Evolutionary conservation across 2,329 filamentous ascomycete species (phyloP).

Genomic region (Amauroascus verrucosus): DNA sequence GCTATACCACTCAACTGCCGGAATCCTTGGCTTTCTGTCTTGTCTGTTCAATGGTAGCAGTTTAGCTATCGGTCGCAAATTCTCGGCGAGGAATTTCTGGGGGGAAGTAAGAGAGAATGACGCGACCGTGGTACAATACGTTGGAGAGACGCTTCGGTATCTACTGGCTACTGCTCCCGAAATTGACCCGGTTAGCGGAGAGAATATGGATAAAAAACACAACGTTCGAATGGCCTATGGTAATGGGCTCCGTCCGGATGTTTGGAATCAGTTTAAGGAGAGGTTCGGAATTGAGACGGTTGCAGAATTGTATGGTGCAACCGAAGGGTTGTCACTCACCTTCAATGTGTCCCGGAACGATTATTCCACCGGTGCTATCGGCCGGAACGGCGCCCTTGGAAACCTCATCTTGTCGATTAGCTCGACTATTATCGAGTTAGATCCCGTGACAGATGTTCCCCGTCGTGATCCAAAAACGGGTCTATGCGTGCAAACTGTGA

Average conservation of each 20-base stretch:
- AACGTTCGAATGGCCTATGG: slow-evolving; percentile 66
- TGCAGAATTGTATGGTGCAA: slow-evolving; percentile 72
- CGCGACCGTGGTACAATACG: slow-evolving; percentile 73
- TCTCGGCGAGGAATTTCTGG: slow-evolving; percentile 70
- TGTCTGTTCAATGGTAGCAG: slow-evolving; percentile 54
- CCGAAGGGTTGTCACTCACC: slow-evolving; percentile 57
- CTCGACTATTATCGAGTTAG: slow-evolving; percentile 56
- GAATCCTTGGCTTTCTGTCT: slow-evolving; percentile 56
- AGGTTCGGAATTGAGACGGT: slow-evolving; percentile 66
- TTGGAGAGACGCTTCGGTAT: slow-evolving; percentile 79
- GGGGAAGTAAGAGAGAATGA: slow-evolving; percentile 58
- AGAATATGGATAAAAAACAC: slow-evolving; percentile 62
- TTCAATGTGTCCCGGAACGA: slow-evolving; percentile 68
- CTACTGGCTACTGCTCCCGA: slow-evolving; percentile 57
- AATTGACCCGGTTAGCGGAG: slow-evolving; percentile 52
- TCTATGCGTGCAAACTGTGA: slow-evolving; percentile 50
- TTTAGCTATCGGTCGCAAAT: slow-evolving; percentile 62
- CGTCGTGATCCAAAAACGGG: slow-evolving; percentile 58
- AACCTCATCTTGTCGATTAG: slow-evolving; percentile 43
- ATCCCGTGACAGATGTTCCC: slow-evolving; percentile 59
- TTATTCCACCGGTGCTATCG: slow-evolving; percentile 66
- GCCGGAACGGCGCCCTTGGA: slow-evolving; percentile 57
- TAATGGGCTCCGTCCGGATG: slow-evolving; percentile 74
- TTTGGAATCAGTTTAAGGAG: slow-evolving; percentile 74
- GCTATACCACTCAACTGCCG: slow-evolving; percentile 73